Base-by-base conservation (phyloP, 2,329 filamentous ascomycete species). In the Chaetomiaceae sp. region DNA sequence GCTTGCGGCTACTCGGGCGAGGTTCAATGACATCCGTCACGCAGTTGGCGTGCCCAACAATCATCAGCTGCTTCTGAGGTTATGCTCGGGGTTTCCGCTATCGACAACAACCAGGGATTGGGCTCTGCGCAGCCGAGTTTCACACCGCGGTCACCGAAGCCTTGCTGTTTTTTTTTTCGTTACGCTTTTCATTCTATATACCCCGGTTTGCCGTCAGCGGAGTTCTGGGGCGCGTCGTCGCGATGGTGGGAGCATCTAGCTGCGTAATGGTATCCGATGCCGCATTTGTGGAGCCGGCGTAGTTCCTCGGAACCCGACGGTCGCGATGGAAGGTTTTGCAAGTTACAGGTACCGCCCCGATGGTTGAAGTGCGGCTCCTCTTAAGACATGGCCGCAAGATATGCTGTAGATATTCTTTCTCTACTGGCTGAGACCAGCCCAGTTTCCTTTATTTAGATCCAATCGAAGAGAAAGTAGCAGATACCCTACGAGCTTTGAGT, bases 111-210 rank as follows among this genome's bases (percentile, higher is more conserved):
- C n/a, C 26, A 14, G 27, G 27, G 10, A n/a, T 14, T 32, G 29
- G 7, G 12, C n/a, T 9, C 9, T 15, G 29, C 15, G 24, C 15
- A 6, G 26, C 33, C 15, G 19, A 17, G 24, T 38, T n/a, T 50
- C 56, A 60, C 52, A 60, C 53, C 54, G 59, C 45, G 42, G 60
- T 50, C 53, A 61, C 44, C 39, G 56, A 50, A 45, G 53, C n/a
- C n/a, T n/a, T n/a, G n/a, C n/a, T n/a, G 59, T 53, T 38, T 54
- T 51, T 20, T 53, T 58, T 58, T 65, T 65, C 57, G 54, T 61
- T 65, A 65, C 61, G 57, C 60, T 60, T n/a, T 52, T 60, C 58
- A 59, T 63, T 63, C 55, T 63, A 66, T 69, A 70, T 69, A 70
- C 67, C 67, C 64, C 27, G 55, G 56, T 58, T 60, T 60, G 57